Evolutionary conservation across 2,329 filamentous ascomycete genomes (phyloP).

Genomic region (Didymella glomerata): DNA sequence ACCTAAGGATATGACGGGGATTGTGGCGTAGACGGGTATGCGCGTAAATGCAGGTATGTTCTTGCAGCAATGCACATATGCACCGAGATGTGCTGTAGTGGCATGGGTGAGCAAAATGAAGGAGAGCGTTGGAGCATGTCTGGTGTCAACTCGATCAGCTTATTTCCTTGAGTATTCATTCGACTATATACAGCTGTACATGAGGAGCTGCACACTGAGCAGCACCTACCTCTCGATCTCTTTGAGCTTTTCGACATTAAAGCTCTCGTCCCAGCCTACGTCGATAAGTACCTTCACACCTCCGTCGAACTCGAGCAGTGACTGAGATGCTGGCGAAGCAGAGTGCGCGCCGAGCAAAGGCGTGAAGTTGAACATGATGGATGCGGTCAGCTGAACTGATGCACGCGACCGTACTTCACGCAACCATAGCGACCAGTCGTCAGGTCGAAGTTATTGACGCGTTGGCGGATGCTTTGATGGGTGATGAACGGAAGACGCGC

Average conservation of each 20-base stretch:
- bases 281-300: slow-evolving; percentile 95
- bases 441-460: slow-evolving; percentile 6
- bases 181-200: slow-evolving; percentile 25
- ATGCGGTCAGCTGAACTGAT: slow-evolving; percentile 13
- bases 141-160: slow-evolving; percentile 51
- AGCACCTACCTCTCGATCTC: slow-evolving; percentile 84
- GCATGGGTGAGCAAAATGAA: slow-evolving; percentile 94
- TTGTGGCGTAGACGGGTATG: slow-evolving; percentile 93
- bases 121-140: slow-evolving; percentile 89
- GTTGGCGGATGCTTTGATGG: slow-evolving; percentile 2
- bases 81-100: slow-evolving; percentile 88
- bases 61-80: slow-evolving; percentile 96
- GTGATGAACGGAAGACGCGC: slow-evolving; percentile 6
- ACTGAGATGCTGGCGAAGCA: slow-evolving; percentile 86
- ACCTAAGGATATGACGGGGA: slow-evolving; percentile 90
- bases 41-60: slow-evolving; percentile 90
- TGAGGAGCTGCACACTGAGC: slow-evolving; percentile 10
- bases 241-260: slow-evolving; percentile 81
- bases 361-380: slow-evolving; percentile 91
- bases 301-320: slow-evolving; percentile 94
- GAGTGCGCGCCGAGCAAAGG: slow-evolving; percentile 91
- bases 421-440: slow-evolving; percentile 16
- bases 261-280: slow-evolving; percentile 93
- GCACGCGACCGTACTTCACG: slow-evolving; percentile 6
- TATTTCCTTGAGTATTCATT: slow-evolving; percentile 25